A percentile compares a stretch with the other conserved stretches of the same genome.
phyloP scores from a whole-genome alignment of 2,329 filamentous ascomycete species.

The Boeremia exigua region DNA sequence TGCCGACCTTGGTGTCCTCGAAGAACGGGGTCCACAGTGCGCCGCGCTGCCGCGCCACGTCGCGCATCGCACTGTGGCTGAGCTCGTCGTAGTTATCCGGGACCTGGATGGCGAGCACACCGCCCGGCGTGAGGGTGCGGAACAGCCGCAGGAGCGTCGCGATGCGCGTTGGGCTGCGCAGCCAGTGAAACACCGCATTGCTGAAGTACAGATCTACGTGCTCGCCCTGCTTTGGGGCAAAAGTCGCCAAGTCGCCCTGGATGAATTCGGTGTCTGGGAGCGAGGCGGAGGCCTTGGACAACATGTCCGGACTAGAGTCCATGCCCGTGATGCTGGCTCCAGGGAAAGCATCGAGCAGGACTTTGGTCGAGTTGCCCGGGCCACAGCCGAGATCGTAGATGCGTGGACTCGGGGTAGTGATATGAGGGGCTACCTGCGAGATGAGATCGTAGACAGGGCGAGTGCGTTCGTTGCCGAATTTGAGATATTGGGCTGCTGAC shows the following conservation, averaged over 20 bases:
- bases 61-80: constrained; percentile 59
- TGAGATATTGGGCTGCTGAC: constrained; percentile 64
- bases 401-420: constrained; percentile 31
- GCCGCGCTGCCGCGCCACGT: constrained; percentile 37
- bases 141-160: constrained; percentile 55
- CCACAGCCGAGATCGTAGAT: constrained; percentile 67
- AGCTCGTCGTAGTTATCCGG: constrained; percentile 59
- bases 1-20: constrained; percentile 23
- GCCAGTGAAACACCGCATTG: constrained; percentile 67
- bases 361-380: constrained; percentile 63
- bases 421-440: constrained; percentile 51
- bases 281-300: constrained; percentile 53
- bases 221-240: constrained; percentile 30
- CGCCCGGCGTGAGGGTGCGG: constrained; percentile 49
- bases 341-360: constrained; percentile 57
- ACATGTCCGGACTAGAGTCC: constrained; percentile 64
- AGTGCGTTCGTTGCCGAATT: constrained; percentile 61
- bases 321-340: constrained; percentile 57
- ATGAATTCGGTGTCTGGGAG: constrained; percentile 54
- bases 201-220: constrained; percentile 55
- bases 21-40: constrained; percentile 50
- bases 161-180: constrained; percentile 54
- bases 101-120: constrained; percentile 62
- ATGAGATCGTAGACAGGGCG: constrained; percentile 62
- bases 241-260: constrained; percentile 55